Percentiles rank a stretch among this genome's conserved stretches.
phyloP scores from a whole-genome alignment of 495 filamentous ascomycete species.

The Diplogelasinospora grovesii region DNA sequence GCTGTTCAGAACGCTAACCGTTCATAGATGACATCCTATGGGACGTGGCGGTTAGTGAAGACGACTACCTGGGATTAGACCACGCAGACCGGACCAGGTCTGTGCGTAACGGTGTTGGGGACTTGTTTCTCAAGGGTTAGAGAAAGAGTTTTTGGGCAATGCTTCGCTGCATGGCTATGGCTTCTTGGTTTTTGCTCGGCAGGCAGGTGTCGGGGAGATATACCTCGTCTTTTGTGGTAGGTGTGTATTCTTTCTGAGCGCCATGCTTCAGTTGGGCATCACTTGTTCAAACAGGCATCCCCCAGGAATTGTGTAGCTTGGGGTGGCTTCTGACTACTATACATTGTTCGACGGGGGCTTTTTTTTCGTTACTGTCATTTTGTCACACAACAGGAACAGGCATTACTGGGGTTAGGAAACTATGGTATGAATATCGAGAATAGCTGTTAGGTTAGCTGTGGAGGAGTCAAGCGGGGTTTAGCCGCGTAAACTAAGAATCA shows the following conservation, averaged over 20 bases:
- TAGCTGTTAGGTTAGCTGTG: too few relatives aligned
- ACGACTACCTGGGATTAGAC: conserved; percentile 84
- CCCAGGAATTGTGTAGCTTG: too few relatives aligned
- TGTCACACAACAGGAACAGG: too few relatives aligned
- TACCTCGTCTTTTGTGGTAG: background rate
- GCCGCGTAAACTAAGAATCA: too few relatives aligned
- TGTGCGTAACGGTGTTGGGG: conserved; percentile 46
- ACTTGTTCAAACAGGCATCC: background rate
- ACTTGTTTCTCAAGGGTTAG: conserved; percentile 50
- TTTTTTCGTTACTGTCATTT: background rate
- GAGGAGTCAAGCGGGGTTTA: too few relatives aligned
- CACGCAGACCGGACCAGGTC: conserved; percentile 65
- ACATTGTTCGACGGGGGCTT: too few relatives aligned
- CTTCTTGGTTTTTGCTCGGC: background rate
- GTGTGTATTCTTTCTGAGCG: background rate
- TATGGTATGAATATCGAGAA: too few relatives aligned
- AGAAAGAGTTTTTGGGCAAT: background rate
- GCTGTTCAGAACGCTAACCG: conserved; percentile 5
- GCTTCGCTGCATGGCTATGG: background rate
- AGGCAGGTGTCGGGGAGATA: conserved; percentile 5
- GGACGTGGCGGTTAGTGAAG: conserved; percentile 57
- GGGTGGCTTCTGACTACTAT: too few relatives aligned
- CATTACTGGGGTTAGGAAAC: too few relatives aligned
- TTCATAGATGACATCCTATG: conserved; percentile 71
- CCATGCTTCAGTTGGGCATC: background rate